Evolutionary conservation across 805 yeast species (phyloP), one percentile per base, ranked within the genome.

Genomic region (Starmerella vitae): DNA sequence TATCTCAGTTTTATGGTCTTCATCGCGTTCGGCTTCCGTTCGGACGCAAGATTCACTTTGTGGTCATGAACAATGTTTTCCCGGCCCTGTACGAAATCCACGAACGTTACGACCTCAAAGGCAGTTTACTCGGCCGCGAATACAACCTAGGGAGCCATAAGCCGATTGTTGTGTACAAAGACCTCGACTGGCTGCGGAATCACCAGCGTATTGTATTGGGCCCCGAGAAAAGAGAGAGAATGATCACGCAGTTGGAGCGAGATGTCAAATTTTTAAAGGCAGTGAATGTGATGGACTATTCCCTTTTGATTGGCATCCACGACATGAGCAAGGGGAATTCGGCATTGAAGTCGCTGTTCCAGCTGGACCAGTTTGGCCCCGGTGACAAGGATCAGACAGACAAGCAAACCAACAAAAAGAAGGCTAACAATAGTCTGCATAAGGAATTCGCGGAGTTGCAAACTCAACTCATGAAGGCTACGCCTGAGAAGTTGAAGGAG

Each of bases 21-120:
- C 97, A 91, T 57, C 66, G 99, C 43, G 77, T 91, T 36, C 85
- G 88, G 58, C 77, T 88, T 74, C 94, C 94, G 7, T 69, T 77
- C 33, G 68, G 71, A 3, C 69, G 85, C 39, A 86, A 82, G 56
- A 82, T 91, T 29, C 93, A 91, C 60, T 88, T 91, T 50, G 67
- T 91, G 39, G 95, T 91, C 25, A 91, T 91, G 98, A 91, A 91
- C 65, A 91, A 91, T 55, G 68, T 91, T 35, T 91, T 93, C 61
- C 97, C 99, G 0, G 93, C 96, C 5, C 83, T 82, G 53, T 67
- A 85, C 35, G 91, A 81, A 46, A 76, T 88, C 39, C 93, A 85
- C 57, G 63, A 71, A 30, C 81, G 85, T 30, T 91, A 74, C 59
- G 99, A 91, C 57, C 68, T 91, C 57, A 91, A 91, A 57, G 99